Evolutionary conservation across 2,329 filamentous ascomycete species (phyloP).

Genomic region (Helicocarpus griseus): DNA sequence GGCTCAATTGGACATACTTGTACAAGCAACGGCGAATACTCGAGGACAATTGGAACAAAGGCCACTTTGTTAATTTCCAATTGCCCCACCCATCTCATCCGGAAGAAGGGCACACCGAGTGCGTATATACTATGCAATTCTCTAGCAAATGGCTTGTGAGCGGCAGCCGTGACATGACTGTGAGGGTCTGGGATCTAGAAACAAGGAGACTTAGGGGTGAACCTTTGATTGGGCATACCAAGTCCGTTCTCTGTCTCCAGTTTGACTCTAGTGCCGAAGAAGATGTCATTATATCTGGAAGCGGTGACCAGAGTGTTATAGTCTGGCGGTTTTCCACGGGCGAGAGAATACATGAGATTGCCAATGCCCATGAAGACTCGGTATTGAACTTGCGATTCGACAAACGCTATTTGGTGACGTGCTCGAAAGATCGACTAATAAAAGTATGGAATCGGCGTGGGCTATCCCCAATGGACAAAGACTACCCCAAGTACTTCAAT

Average conservation of each 20-base stretch:
- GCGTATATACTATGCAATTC: slow-evolving; percentile 91
- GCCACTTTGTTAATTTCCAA: slow-evolving; percentile 76
- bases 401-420: slow-evolving; percentile 82
- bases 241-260: slow-evolving; percentile 87
- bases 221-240: slow-evolving; percentile 67
- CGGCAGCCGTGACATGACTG: slow-evolving; percentile 77
- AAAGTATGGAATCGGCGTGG: slow-evolving; percentile 83
- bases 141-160: slow-evolving; percentile 79
- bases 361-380: slow-evolving; percentile 73
- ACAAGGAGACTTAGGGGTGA: slow-evolving; percentile 65
- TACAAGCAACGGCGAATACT: slow-evolving; percentile 78
- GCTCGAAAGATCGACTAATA: slow-evolving; percentile 94
- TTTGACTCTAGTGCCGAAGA: slow-evolving; percentile 83
- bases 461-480: slow-evolving; percentile 41
- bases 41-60: slow-evolving; percentile 85
- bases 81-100: slow-evolving; percentile 73
- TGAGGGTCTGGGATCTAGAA: slow-evolving; percentile 83
- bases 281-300: slow-evolving; percentile 89
- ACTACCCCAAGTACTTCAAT: slow-evolving; percentile 36
- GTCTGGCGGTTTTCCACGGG: slow-evolving; percentile 92
- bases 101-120: slow-evolving; percentile 79
- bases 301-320: slow-evolving; percentile 83
- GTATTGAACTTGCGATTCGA: slow-evolving; percentile 92
- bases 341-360: slow-evolving; percentile 65
- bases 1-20: slow-evolving; percentile 84